phyloP scores from a whole-genome alignment of 176 grass and related monocot genomes.

The Carex parvula region DNA sequence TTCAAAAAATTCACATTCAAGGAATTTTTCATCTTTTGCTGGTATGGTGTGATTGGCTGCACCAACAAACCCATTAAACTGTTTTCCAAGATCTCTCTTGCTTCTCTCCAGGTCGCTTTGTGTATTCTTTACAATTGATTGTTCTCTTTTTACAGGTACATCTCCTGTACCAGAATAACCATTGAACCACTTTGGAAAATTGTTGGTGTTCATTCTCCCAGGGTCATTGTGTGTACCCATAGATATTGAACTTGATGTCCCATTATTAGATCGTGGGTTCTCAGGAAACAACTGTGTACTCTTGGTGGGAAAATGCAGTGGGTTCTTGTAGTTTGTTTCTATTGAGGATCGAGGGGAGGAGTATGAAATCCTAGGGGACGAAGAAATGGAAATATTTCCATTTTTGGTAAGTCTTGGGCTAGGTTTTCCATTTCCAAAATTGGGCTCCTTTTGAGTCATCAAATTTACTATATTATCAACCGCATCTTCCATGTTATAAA shows the following conservation, averaged over 20 bases:
- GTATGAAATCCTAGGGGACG: slow-evolving; percentile 60
- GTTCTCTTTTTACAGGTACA: not conserved
- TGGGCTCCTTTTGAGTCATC: slow-evolving; percentile 62
- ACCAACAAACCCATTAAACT: slow-evolving; percentile 23
- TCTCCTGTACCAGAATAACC: slow-evolving; percentile 15
- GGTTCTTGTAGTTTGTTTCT: slow-evolving; percentile 55
- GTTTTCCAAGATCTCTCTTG: slow-evolving; percentile 22
- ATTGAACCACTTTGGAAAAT: not conserved
- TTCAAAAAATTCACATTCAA: slow-evolving; percentile 29
- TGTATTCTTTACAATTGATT: slow-evolving; percentile 11
- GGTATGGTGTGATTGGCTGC: not conserved
- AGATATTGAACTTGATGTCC: slow-evolving; percentile 31
- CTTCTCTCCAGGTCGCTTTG: not conserved
- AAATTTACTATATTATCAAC: slow-evolving; percentile 55
- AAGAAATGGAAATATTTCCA: slow-evolving; percentile 66
- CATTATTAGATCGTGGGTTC: slow-evolving; percentile 37
- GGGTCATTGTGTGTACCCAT: slow-evolving; percentile 18
- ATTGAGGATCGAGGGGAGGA: slow-evolving; percentile 51
- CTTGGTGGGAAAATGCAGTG: slow-evolving; percentile 45
- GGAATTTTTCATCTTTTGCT: slow-evolving; percentile 37
- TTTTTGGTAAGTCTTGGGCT: slow-evolving; percentile 44
- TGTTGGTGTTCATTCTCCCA: slow-evolving; percentile 1
- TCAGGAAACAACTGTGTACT: slow-evolving; percentile 48
- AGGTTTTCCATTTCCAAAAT: slow-evolving; percentile 31
- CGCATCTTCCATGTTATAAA: slow-evolving; percentile 74